Conservation (phyloP, 768 basidiomycete species). For the Cystofilobasidium macerans region DNA sequence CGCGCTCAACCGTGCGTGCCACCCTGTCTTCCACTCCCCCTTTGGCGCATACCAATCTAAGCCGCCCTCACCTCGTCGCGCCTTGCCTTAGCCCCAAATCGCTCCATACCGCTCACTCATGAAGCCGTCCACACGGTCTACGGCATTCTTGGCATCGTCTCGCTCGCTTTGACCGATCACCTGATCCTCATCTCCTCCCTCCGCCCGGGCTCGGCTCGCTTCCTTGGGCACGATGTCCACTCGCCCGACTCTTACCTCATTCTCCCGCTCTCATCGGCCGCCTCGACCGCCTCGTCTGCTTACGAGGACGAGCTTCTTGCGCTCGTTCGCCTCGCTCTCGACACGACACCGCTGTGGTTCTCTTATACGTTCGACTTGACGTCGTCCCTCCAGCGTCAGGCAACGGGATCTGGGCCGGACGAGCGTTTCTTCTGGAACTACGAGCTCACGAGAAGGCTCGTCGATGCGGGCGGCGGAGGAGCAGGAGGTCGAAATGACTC, state of each 20-base stretch:
- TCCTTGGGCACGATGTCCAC: slow-evolving; percentile 79
- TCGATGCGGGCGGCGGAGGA: slow-evolving; percentile 46
- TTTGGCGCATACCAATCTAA: background rate
- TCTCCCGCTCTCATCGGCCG: slow-evolving; percentile 66
- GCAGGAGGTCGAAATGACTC: slow-evolving; percentile 19
- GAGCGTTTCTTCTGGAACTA: slow-evolving; percentile 99
- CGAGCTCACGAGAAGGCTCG: slow-evolving; percentile 55
- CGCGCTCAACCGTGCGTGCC: slow-evolving; percentile 38
- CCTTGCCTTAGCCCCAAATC: slow-evolving; percentile 3
- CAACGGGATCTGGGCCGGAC: slow-evolving; percentile 53
- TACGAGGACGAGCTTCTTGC: slow-evolving; percentile 75
- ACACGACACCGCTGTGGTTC: slow-evolving; percentile 71
- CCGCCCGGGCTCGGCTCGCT: slow-evolving; percentile 54
- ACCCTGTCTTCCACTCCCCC: background rate
- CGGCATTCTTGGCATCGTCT: slow-evolving; percentile 45
- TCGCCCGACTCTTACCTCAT: slow-evolving; percentile 82
- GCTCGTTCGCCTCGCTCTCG: slow-evolving; percentile 73
- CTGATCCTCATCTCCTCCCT: slow-evolving; percentile 77
- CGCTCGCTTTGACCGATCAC: slow-evolving; percentile 59
- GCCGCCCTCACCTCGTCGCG: background rate
- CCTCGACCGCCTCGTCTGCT: slow-evolving; percentile 48
- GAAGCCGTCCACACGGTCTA: slow-evolving; percentile 42
- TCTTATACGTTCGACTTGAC: slow-evolving; percentile 87
- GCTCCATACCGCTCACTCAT: slow-evolving; percentile 30
- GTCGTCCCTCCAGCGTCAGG: slow-evolving; percentile 71